Conservation (phyloP, 2,329 filamentous ascomycete species). For the Emergomyces orientalis region DNA sequence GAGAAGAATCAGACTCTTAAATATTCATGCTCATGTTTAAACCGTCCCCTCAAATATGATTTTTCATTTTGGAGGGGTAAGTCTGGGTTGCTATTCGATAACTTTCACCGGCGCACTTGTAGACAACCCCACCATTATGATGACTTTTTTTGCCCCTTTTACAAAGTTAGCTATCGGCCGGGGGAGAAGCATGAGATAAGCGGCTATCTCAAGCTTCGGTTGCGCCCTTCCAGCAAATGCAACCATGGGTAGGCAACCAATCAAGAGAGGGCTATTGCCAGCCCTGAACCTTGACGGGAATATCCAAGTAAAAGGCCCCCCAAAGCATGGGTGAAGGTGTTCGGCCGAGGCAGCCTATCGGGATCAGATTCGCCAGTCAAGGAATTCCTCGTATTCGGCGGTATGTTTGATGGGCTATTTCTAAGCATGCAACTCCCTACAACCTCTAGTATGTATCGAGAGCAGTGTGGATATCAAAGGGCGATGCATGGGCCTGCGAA, state of each 20-base stretch:
- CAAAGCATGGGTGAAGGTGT: background rate
- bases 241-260: background rate
- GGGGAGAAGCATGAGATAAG: background rate
- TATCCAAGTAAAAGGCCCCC: background rate
- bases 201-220: background rate
- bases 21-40: background rate
- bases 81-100: background rate
- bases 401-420: background rate
- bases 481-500: background rate
- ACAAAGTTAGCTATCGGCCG: background rate
- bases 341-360: slow-evolving; percentile 1
- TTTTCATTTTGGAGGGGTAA: background rate
- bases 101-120: background rate
- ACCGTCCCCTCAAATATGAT: background rate
- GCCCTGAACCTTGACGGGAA: background rate
- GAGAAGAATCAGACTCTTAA: background rate
- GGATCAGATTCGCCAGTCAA: background rate
- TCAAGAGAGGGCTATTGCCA: background rate
- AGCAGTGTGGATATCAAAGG: no score
- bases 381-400: background rate
- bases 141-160: background rate
- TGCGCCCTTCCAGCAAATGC: background rate
- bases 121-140: background rate
- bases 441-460: no score
- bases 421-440: background rate